Evolutionary conservation across 2,329 filamentous ascomycete species (phyloP).

Genomic region (Endothia cerciana): DNA sequence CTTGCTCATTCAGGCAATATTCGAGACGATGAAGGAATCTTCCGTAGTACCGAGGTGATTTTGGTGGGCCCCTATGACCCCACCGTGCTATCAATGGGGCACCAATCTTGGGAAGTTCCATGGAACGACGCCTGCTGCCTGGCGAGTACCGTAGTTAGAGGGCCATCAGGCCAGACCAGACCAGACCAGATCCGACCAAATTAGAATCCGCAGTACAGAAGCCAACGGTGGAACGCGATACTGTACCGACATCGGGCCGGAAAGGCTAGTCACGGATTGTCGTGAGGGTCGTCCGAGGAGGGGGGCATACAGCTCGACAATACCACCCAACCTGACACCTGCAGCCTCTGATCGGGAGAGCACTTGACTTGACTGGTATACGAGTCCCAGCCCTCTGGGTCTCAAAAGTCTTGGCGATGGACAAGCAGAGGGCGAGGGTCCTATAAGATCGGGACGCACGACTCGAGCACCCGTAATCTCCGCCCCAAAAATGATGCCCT

Average conservation of each 20-base stretch:
- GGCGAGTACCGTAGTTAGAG: neutral
- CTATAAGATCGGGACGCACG: slow-evolving; percentile 1
- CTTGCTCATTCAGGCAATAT: neutral
- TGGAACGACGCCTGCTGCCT: neutral
- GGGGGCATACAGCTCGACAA: too few species aligned
- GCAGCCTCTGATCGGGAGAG: neutral
- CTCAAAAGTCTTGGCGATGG: slow-evolving; percentile 5
- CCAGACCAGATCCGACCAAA: too few species aligned
- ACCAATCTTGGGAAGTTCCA: slow-evolving; percentile 8
- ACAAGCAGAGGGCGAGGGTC: neutral
- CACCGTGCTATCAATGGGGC: slow-evolving; percentile 4
- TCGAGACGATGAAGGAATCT: slow-evolving; percentile 3
- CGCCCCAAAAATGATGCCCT: neutral
- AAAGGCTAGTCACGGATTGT: neutral
- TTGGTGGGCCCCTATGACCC: neutral
- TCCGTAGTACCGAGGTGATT: slow-evolving; percentile 3
- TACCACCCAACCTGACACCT: neutral
- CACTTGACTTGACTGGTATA: slow-evolving; percentile 1
- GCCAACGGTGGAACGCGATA: neutral
- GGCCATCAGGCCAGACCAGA: too few species aligned
- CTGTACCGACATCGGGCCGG: slow-evolving; percentile 7
- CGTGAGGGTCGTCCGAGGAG: neutral
- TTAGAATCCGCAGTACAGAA: too few species aligned
- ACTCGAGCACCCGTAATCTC: slow-evolving; percentile 1
- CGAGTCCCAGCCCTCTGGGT: neutral